These are phyloP conservation scores for Saccharomycopsis amapae DNA, from an alignment of 805 yeast species.

Conservation along the genomic window DNA sequence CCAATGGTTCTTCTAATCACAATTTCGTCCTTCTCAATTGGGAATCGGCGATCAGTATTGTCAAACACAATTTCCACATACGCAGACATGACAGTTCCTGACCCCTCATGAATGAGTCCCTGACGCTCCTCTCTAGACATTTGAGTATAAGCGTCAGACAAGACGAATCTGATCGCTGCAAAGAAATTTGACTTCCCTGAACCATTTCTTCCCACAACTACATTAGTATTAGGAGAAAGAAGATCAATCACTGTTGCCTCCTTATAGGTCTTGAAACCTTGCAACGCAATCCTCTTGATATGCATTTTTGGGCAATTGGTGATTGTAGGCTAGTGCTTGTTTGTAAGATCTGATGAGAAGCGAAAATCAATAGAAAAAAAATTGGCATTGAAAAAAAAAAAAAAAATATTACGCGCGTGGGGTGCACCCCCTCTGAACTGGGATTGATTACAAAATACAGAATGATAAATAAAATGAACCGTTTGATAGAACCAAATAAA, in stretches of 20 bases:
- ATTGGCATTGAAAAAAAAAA: conserved; percentile 1
- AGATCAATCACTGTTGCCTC: conserved; percentile 71
- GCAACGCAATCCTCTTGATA: conserved; percentile 49
- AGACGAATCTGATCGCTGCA: conserved; percentile 87
- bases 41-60: conserved; percentile 69
- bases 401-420: too few species aligned
- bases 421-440: not conserved
- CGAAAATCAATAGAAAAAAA: not conserved
- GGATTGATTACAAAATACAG: not conserved
- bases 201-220: conserved; percentile 89
- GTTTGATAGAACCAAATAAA: not conserved
- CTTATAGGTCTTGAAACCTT: conserved; percentile 91
- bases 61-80: conserved; percentile 87
- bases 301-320: conserved; percentile 7
- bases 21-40: conserved; percentile 61
- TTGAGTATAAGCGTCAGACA: conserved; percentile 83
- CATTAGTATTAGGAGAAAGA: conserved; percentile 77
- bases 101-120: conserved; percentile 82
- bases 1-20: conserved; percentile 84
- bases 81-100: conserved; percentile 85
- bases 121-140: conserved; percentile 81
- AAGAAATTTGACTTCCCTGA: conserved; percentile 95
- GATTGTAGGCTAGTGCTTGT: not conserved
- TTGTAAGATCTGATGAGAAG: not conserved
- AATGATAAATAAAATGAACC: not conserved